Evolutionary conservation across 1,284 basidiomycete species (phyloP), one percentile per base, ranked within the genome.

Genomic region (Polyporus tsugae): DNA sequence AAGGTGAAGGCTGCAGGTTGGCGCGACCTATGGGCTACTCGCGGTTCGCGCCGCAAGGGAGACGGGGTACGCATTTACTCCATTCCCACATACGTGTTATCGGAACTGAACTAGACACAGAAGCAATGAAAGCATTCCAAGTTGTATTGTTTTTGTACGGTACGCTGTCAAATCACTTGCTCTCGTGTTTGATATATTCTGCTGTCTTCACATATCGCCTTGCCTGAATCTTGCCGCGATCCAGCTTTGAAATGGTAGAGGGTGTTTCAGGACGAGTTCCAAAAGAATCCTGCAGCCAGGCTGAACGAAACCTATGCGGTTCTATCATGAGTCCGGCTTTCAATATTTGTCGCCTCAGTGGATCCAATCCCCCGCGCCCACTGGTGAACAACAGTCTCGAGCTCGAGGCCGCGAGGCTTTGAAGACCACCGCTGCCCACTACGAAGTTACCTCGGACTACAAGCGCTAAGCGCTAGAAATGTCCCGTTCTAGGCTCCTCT

Each of bases 1-100:
- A 65, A 55, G 49, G 62, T 66, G 53, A 68, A 63, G 41, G 39
- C 55, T 2, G 41, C 36, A 6, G 29, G 59, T 33, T n/a, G 68
- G 17, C 46, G 60, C 4, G 62, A 61, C 35, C 62, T 65, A 7
- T 65, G 64, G 66, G 49, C 6, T n/a, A 36, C 39, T 49, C 66
- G 70, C 29, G 38, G 41, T 33, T 33, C 35, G 6, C 55, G 55
- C 9, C 19, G 35, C 7, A 58, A 38, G 9, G 55, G 55, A 35
- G 55, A 58, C 10, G 55, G 36, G 35, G 55, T 58, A 11, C 33
- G 55, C 35, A 38, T 36, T 58, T 6, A 38, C 17, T n/a, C 1
- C 7, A n/a, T 19, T 38, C 9, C n/a, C 17, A 29, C 2, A 29
- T 25, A 10, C 22, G 22, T 25, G 22, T 10, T 49, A n/a, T 36